Percentiles rank a stretch among this genome's conserved stretches.
Evolutionary conservation across 2,329 filamentous ascomycete genomes (phyloP).

Genomic region (Cladosporium sp.): DNA sequence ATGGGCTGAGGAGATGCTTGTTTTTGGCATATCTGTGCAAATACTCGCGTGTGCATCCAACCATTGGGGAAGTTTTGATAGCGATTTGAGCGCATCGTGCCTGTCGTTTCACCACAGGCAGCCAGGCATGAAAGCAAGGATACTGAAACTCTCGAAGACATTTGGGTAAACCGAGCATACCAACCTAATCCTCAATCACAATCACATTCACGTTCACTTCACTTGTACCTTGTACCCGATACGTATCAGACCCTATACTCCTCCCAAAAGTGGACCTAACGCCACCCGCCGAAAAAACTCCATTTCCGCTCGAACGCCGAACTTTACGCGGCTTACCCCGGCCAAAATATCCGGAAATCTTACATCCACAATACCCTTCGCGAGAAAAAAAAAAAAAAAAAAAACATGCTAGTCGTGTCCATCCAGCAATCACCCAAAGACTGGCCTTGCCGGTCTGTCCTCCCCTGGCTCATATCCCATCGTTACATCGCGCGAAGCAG

Average conservation of each 20-base stretch:
- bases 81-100: background rate
- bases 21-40: background rate
- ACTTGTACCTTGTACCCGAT: background rate
- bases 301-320: background rate
- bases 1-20: background rate
- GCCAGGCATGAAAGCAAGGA: background rate
- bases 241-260: too few relatives aligned
- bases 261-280: background rate
- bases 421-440: background rate
- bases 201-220: background rate
- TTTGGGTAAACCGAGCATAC: background rate
- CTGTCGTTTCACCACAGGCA: background rate
- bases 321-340: background rate
- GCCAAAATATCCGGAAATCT: background rate
- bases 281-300: background rate
- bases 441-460: background rate
- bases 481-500: background rate
- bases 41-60: background rate
- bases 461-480: background rate
- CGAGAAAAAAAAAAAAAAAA: too few relatives aligned
- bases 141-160: background rate
- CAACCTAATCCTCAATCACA: background rate
- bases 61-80: background rate
- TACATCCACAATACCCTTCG: background rate
- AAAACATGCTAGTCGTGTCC: background rate